Conservation (phyloP, 805 yeast genomes). For the Cyberlindnera lachancei region DNA sequence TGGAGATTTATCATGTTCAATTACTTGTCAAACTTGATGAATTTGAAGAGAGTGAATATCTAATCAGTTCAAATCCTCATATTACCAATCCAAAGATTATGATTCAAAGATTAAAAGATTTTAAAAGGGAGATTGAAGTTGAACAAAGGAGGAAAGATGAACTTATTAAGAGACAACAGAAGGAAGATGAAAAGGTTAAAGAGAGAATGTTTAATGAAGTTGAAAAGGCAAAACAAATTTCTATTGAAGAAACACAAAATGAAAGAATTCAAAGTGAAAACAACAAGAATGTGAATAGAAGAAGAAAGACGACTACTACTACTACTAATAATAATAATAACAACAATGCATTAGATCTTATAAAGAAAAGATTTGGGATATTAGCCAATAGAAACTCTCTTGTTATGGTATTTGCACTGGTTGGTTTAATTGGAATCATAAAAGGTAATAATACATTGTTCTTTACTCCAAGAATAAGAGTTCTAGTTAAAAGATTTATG, state of each 20-base stretch:
- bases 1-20: constrained; percentile 19
- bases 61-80: constrained; percentile 15
- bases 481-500: constrained; percentile 8
- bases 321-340: too few relatives aligned
- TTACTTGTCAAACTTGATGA: constrained; percentile 15
- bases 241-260: constrained; percentile 7
- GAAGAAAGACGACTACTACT: constrained; percentile 1
- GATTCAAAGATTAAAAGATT: constrained; percentile 7
- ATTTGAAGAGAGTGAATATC: constrained; percentile 16
- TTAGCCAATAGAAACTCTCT: constrained; percentile 6
- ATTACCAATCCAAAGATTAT: constrained; percentile 10
- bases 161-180: constrained; percentile 7
- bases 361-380: constrained; percentile 10
- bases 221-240: constrained; percentile 7
- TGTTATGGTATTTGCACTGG: constrained; percentile 8
- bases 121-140: constrained; percentile 6
- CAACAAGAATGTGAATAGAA: too few relatives aligned
- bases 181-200: constrained; percentile 9
- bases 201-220: constrained; percentile 6
- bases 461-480: constrained; percentile 10
- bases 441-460: constrained; percentile 7
- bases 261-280: too few relatives aligned
- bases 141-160: constrained; percentile 9
- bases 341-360: constrained; percentile 10
- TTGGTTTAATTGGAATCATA: constrained; percentile 10